These are phyloP conservation scores for Tetrahymena borealis DNA, from an alignment of 73 alveolate species.

Conservation along the genomic window DNA sequence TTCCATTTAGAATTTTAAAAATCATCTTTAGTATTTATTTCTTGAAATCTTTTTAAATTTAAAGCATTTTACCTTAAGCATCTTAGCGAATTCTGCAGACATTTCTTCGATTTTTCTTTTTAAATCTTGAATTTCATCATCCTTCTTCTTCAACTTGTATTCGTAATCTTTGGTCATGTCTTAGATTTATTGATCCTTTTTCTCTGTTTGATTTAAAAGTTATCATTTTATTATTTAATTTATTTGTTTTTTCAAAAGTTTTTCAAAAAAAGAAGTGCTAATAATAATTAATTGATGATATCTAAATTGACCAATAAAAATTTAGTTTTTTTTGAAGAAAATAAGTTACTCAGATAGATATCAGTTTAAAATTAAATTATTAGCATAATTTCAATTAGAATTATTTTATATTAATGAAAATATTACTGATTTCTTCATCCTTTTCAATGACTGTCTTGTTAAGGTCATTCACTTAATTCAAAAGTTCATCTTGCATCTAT, in stretches of 20 bases:
- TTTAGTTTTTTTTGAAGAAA: too few species aligned
- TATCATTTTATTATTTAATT: too few species aligned
- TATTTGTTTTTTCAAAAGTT: too few species aligned
- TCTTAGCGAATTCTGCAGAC: slow-evolving; percentile 73
- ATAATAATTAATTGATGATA: too few species aligned
- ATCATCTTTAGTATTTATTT: too few species aligned
- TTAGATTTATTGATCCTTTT: slow-evolving; percentile 26
- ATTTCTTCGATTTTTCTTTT: slow-evolving; percentile 64
- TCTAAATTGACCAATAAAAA: too few species aligned
- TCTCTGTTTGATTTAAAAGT: slow-evolving; percentile 24
- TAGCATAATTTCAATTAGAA: too few species aligned
- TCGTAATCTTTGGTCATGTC: slow-evolving; percentile 58
- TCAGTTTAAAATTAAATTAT: too few species aligned
- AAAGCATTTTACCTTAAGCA: slow-evolving; percentile 45
- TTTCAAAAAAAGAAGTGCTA: too few species aligned
- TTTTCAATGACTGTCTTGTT: slow-evolving; percentile 43
- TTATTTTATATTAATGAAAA: background rate
- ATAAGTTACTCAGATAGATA: too few species aligned
- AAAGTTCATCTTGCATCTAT: slow-evolving; percentile 64
- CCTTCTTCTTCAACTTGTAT: slow-evolving; percentile 46
- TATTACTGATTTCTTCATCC: slow-evolving; percentile 42
- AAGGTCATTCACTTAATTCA: slow-evolving; percentile 45
- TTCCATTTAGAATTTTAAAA: too few species aligned
- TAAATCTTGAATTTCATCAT: slow-evolving; percentile 61
- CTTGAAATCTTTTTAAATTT: background rate